These are phyloP conservation scores for Chlorella ohadii DNA, from an alignment of 139 green algal species.

Conservation along the genomic window DNA sequence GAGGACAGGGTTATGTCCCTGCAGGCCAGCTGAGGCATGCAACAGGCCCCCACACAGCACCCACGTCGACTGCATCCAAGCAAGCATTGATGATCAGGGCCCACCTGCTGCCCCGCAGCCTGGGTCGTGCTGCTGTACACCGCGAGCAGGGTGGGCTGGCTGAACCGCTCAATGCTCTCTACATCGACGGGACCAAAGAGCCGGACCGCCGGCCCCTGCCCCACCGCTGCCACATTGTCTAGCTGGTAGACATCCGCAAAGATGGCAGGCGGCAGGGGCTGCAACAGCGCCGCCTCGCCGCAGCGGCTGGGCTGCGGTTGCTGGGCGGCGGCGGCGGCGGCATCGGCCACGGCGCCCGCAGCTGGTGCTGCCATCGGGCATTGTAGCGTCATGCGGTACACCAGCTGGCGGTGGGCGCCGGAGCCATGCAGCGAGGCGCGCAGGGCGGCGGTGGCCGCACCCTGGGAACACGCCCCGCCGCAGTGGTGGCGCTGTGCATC, in stretches of 20 bases:
- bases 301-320: neutral
- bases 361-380: neutral
- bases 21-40: neutral
- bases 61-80: neutral
- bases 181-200: conserved; percentile 44
- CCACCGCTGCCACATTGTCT: neutral
- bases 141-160: conserved; percentile 20
- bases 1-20: too few species aligned
- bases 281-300: conserved; percentile 25
- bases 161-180: conserved; percentile 43
- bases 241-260: conserved; percentile 44
- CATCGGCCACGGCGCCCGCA: neutral
- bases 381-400: neutral
- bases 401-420: conserved; percentile 13
- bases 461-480: too few species aligned
- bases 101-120: neutral
- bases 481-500: too few species aligned
- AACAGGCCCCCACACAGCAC: neutral
- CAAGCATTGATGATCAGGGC: too few species aligned
- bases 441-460: neutral
- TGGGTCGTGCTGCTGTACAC: neutral
- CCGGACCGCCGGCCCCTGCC: neutral
- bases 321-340: neutral
- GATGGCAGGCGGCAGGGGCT: conserved; percentile 37
- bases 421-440: neutral